phyloP scores from a whole-genome alignment of 768 basidiomycete species.

The Omphalotus guepiniiformis region DNA sequence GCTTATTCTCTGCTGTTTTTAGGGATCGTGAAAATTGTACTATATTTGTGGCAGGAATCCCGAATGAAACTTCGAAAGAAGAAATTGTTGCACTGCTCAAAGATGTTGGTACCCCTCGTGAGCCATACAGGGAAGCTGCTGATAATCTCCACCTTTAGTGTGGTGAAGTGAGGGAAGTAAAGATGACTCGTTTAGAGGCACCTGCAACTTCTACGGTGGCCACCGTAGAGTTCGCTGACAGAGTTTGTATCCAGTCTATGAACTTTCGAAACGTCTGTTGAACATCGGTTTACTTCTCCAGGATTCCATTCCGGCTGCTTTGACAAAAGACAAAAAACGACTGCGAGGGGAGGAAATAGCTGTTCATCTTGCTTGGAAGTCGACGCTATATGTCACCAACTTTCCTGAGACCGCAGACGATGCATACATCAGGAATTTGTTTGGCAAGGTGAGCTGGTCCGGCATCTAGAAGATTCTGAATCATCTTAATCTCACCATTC shows the following conservation, averaged over 20 bases:
- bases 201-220: slow-evolving; percentile 72
- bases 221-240: slow-evolving; percentile 80
- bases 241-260: slow-evolving; percentile 34
- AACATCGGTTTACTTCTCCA: slow-evolving; percentile 22
- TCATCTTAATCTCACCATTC: slow-evolving; percentile 7
- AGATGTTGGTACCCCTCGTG: slow-evolving; percentile 52
- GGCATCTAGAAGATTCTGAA: background rate
- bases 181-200: slow-evolving; percentile 55
- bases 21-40: slow-evolving; percentile 97
- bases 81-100: slow-evolving; percentile 76
- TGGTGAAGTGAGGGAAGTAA: slow-evolving; percentile 81
- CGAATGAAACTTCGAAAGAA: slow-evolving; percentile 49
- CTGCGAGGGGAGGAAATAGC: slow-evolving; percentile 70
- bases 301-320: slow-evolving; percentile 80
- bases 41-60: slow-evolving; percentile 79
- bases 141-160: slow-evolving; percentile 50
- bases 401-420: slow-evolving; percentile 88
- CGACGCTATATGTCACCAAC: slow-evolving; percentile 94
- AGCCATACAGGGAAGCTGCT: background rate
- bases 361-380: slow-evolving; percentile 90
- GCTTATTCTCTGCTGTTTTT: slow-evolving; percentile 1
- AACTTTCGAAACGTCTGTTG: background rate
- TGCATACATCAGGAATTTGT: slow-evolving; percentile 64
- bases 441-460: slow-evolving; percentile 57
- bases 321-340: slow-evolving; percentile 94